Percentiles rank a stretch among this genome's conserved stretches.
These are phyloP conservation scores for Penicillium manginii DNA, from an alignment of 495 filamentous ascomycete species.

Conservation along the genomic window DNA sequence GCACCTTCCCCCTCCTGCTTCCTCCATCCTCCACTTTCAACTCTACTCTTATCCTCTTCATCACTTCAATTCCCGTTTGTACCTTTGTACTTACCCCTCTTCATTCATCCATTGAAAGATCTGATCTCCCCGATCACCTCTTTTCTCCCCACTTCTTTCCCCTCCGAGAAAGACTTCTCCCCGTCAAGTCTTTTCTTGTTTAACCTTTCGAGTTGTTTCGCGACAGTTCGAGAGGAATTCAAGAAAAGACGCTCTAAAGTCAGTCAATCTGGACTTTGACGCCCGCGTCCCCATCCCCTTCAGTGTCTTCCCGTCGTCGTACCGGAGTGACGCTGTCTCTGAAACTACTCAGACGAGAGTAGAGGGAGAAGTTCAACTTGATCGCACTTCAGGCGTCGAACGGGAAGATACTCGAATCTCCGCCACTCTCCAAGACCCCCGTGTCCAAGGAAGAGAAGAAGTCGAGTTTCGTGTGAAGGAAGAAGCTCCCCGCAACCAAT, in stretches of 20 bases:
- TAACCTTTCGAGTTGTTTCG: slow-evolving; percentile 81
- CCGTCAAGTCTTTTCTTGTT: slow-evolving; percentile 79
- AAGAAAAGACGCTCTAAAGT: slow-evolving; percentile 83
- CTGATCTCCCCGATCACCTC: slow-evolving; percentile 26
- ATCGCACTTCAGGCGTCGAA: slow-evolving; percentile 79
- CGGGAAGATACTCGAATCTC: slow-evolving; percentile 84
- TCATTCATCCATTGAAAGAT: slow-evolving; percentile 29
- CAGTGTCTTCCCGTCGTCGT: slow-evolving; percentile 99
- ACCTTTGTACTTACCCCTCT: slow-evolving; percentile 20
- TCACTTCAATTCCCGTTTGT: slow-evolving; percentile 20
- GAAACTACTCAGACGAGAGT: slow-evolving; percentile 78
- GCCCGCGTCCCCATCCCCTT: slow-evolving; percentile 98
- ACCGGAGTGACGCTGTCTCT: slow-evolving; percentile 87
- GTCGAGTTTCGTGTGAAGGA: slow-evolving; percentile 72
- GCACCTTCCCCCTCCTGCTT: background rate
- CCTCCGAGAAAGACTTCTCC: slow-evolving; percentile 49
- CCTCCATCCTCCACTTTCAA: slow-evolving; percentile 8
- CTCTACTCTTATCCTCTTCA: slow-evolving; percentile 9
- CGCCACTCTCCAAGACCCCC: slow-evolving; percentile 68
- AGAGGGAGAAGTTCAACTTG: slow-evolving; percentile 87
- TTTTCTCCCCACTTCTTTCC: slow-evolving; percentile 18
- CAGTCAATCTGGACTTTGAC: slow-evolving; percentile 99
- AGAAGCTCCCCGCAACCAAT: slow-evolving; percentile 53
- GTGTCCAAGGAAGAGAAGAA: slow-evolving; percentile 78
- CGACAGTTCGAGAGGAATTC: slow-evolving; percentile 87